Evolutionary conservation across 2,329 filamentous ascomycete genomes (phyloP), one percentile per base, ranked within the genome.

Genomic region (Fusarium sacchari): DNA sequence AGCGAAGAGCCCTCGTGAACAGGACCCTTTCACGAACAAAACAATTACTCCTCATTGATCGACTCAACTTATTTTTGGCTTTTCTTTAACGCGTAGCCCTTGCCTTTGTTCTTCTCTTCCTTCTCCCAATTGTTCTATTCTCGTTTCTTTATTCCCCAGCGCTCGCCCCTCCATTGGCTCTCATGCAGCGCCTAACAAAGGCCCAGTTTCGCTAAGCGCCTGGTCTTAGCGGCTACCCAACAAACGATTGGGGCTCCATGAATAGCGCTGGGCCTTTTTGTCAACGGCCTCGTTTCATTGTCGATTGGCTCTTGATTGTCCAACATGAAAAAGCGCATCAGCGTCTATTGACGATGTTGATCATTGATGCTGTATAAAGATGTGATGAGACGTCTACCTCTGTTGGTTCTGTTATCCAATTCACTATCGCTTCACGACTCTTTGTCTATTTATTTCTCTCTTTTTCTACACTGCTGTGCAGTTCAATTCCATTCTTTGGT

Each of bases 191-290:
- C 67, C 58, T 60, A 71, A 64, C 58, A 61, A 60, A 64, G 63
- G 12, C 46, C 32, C 46, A 32, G 75, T 77, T 77, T 77, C 75
- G 69, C 69, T 77, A 77, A 76, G 75, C 75, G 75, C 75, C 58
- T 42, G 44, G 26, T 24, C n/a, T 46, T n/a, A 61, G 72, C 72
- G 64, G 57, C 73, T 64, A 62, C 59, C 59, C 15, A 34, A 64
- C 62, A 71, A 75, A 69, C 63, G 73, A 77, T 77, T 77, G 75
- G 75, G 46, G 59, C 30, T 56, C 46, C 22, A 40, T 36, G 46
- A 18, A 71, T 67, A 13, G 26, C 70, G 42, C 56, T 55, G 73
- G 68, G 71, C 36, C 66, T 46, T 42, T 50, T 57, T 59, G 22
- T 36, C 5, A 9, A 13, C 4, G 68, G 53, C 72, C 68, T 22